Evolutionary conservation across 352 stramenopile species (phyloP), one percentile per base, ranked within the genome.

Genomic region (Bremia lactucae): DNA sequence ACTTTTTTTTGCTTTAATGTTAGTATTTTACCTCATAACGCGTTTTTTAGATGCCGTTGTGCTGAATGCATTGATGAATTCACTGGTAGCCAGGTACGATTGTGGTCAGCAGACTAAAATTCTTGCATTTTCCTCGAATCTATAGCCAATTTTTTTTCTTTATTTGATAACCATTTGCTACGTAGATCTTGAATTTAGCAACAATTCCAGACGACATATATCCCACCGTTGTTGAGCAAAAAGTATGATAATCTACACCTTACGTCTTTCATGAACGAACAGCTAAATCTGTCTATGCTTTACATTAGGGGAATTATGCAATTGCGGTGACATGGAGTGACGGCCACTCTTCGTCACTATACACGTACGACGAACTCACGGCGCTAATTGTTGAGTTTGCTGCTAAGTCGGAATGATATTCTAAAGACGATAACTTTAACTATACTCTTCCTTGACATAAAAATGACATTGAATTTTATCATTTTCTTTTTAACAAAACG

Each of bases 251-350:
- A 34, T 23, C 21, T 15, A n/a, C 5, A 16, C 10, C 21, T 49
- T 11, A 24, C n/a, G n/a, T n/a, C n/a, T 13, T 23, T 49, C 9
- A 33, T 24, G 8, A 28, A 18, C 33, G 10, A 5, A 11, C 9
- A 37, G n/a, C 3, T 3, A 29, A 11, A 1, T 29, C 38, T 59
- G 35, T 51, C 2, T 11, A 7, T 5, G 9, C 3, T 51, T 19
- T 35, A 15, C 35, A 28, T 28, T 76, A 96, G 59, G 96, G 96
- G 42, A 98, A 98, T 58, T 99, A 99, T 82, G 95, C 95, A 10
- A 87, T 98, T 18, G 88, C 85, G 5, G 87, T 99, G 19, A 85
- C 93, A 40, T 99, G 96, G 96, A 97, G 82, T 38, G 95, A 99
- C 61, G 96, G 94, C 8, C 96, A 99, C 72, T 84, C 72, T 37